Conservation (phyloP, 2,329 filamentous ascomycete genomes). For the Diaporthe ampelina region DNA sequence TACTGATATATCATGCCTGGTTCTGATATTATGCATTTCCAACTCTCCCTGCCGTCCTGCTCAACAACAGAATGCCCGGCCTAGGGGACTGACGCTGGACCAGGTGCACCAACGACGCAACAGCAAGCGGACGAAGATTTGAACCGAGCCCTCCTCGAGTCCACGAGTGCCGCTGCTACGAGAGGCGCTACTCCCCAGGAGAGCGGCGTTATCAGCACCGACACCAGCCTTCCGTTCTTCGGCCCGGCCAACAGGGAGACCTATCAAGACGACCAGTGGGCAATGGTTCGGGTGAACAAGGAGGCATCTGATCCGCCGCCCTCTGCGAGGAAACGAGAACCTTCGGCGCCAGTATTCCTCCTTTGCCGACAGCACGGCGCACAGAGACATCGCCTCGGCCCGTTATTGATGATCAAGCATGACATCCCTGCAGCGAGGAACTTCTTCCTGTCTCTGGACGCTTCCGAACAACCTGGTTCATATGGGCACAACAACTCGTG, state of each 20-base stretch:
- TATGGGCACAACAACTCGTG: slow-evolving; percentile 72
- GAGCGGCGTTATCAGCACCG: slow-evolving; percentile 60
- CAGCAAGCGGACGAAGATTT: slow-evolving; percentile 69
- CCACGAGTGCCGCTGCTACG: slow-evolving; percentile 61
- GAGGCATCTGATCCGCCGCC: slow-evolving; percentile 56
- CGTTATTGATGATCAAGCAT: slow-evolving; percentile 70
- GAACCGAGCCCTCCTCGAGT: slow-evolving; percentile 68
- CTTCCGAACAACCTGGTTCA: slow-evolving; percentile 51
- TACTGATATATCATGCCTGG: slow-evolving; percentile 49
- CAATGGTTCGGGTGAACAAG: slow-evolving; percentile 63
- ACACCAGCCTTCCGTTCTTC: slow-evolving; percentile 62
- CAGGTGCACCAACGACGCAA: slow-evolving; percentile 48
- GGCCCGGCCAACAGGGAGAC: slow-evolving; percentile 70
- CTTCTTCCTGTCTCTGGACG: slow-evolving; percentile 61
- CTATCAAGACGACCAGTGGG: slow-evolving; percentile 71
- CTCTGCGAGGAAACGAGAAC: slow-evolving; percentile 59
- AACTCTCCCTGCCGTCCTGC: slow-evolving; percentile 32
- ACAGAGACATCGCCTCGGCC: slow-evolving; percentile 61
- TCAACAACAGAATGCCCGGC: slow-evolving; percentile 40
- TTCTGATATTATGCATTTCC: slow-evolving; percentile 23
- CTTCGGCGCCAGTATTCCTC: slow-evolving; percentile 66
- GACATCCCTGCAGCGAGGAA: slow-evolving; percentile 72
- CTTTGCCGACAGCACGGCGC: slow-evolving; percentile 52
- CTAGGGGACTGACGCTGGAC: slow-evolving; percentile 20
- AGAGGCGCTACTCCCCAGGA: slow-evolving; percentile 62